Percentiles rank a stretch among this genome's conserved stretches.
Evolutionary conservation across 192 early-diverging fungal genomes (phyloP).

Genomic region (Linnemannia zychae): DNA sequence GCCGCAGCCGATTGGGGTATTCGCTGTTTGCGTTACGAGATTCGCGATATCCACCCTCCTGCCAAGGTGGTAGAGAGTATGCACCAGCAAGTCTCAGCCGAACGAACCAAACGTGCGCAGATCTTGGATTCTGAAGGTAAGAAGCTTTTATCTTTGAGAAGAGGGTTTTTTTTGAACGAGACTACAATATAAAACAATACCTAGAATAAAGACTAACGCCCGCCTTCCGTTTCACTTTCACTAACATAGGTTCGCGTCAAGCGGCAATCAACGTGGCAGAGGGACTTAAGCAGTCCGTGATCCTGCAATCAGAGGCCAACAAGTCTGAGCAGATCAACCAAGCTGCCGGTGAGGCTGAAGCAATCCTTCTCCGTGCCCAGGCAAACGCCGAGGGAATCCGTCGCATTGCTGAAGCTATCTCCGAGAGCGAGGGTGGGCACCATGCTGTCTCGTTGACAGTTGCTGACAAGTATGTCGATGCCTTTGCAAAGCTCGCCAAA

Average conservation of each 20-base stretch:
- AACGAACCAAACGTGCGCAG: conserved; percentile 94
- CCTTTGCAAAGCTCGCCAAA: conserved; percentile 91
- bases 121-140: conserved; percentile 84
- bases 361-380: conserved; percentile 83
- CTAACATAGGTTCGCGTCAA: conserved; percentile 73
- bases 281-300: conserved; percentile 89
- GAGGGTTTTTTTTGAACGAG: too few species aligned
- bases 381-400: conserved; percentile 86
- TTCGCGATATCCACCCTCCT: conserved; percentile 95
- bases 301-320: conserved; percentile 94
- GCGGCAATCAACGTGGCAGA: conserved; percentile 97
- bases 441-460: conserved; percentile 91
- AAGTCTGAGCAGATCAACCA: conserved; percentile 89
- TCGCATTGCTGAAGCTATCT: conserved; percentile 81
- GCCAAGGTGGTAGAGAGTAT: conserved; percentile 92
- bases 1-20: conserved; percentile 96
- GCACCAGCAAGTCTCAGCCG: conserved; percentile 98
- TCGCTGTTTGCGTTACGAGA: conserved; percentile 93
- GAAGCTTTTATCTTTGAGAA: too few species aligned
- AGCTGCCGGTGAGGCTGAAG: conserved; percentile 89
- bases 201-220: neutral
- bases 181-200: too few species aligned
- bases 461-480: conserved; percentile 97
- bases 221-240: too few species aligned
- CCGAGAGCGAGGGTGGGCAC: conserved; percentile 67